phyloP scores from a whole-genome alignment of 495 filamentous ascomycete species.

The Cairneyella variabilis region DNA sequence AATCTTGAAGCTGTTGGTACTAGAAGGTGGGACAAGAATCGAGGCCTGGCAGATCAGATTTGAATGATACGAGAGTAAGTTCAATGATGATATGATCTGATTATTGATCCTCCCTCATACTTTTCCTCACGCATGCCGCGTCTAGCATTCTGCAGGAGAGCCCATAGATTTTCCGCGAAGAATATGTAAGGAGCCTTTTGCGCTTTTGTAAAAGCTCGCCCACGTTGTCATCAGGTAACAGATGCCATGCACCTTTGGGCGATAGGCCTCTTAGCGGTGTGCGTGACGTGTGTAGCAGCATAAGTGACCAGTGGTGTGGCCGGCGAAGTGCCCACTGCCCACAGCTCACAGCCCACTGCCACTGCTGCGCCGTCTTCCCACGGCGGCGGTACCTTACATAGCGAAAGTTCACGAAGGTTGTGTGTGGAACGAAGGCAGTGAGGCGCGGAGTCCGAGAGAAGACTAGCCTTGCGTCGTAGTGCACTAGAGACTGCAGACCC shows the following conservation, averaged over 20 bases:
- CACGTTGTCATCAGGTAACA: not conserved
- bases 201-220: not conserved
- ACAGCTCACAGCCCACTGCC: too few species aligned
- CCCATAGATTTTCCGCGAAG: not conserved
- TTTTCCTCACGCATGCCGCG: not conserved
- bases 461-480: too few species aligned
- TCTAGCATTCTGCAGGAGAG: not conserved
- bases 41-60: too few species aligned
- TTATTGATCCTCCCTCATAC: too few species aligned
- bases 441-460: too few species aligned
- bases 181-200: not conserved
- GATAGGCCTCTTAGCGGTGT: not conserved
- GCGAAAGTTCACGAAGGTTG: too few species aligned
- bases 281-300: not conserved
- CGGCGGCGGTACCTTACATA: slow-evolving; percentile 1
- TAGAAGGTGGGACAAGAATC: too few species aligned
- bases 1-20: too few species aligned
- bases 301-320: not conserved
- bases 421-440: too few species aligned
- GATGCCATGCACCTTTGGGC: not conserved
- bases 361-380: slow-evolving; percentile 1
- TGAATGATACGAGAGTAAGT: too few species aligned
- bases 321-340: too few species aligned
- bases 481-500: not conserved
- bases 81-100: too few species aligned